Evolutionary conservation across 176 grass and related monocot genomes (phyloP).

Genomic region (Zoysia japonica): DNA sequence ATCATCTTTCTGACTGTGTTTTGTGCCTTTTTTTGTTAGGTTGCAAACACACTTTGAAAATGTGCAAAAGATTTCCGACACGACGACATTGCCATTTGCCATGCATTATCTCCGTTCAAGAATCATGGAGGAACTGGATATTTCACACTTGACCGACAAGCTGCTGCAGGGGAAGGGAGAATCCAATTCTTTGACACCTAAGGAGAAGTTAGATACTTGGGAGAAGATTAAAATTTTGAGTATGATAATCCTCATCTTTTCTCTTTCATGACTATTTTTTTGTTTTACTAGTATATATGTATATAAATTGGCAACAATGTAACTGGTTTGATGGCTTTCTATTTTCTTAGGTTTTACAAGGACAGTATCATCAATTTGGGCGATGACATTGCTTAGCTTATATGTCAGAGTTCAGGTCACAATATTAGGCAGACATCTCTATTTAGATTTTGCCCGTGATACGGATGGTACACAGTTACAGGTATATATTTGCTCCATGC

Average conservation of each 20-base stretch:
- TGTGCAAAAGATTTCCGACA: constrained; percentile 79
- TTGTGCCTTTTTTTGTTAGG: constrained; percentile 36
- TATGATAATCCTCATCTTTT: constrained; percentile 40
- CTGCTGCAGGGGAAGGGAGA: constrained; percentile 80
- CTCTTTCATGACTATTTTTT: constrained; percentile 1
- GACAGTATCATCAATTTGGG: constrained; percentile 78
- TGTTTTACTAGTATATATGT: not conserved
- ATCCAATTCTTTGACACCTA: constrained; percentile 44
- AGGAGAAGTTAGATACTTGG: constrained; percentile 86
- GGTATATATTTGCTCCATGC: constrained; percentile 31
- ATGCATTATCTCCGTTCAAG: constrained; percentile 78
- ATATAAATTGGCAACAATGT: not conserved
- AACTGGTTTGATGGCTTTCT: not conserved
- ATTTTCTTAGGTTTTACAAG: constrained; percentile 77
- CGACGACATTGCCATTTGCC: constrained; percentile 77
- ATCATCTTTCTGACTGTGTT: not conserved
- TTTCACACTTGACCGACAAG: constrained; percentile 71
- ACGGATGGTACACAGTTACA: constrained; percentile 49
- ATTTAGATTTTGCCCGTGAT: constrained; percentile 77
- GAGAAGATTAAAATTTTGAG: constrained; percentile 85
- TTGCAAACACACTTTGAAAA: constrained; percentile 86
- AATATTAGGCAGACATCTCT: constrained; percentile 94
- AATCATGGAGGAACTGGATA: constrained; percentile 67
- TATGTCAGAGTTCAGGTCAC: constrained; percentile 97
- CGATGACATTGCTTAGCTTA: constrained; percentile 89